Evolutionary conservation across 805 yeast species (phyloP), one percentile per base, ranked within the genome.

Genomic region (Lachancea cidri): DNA sequence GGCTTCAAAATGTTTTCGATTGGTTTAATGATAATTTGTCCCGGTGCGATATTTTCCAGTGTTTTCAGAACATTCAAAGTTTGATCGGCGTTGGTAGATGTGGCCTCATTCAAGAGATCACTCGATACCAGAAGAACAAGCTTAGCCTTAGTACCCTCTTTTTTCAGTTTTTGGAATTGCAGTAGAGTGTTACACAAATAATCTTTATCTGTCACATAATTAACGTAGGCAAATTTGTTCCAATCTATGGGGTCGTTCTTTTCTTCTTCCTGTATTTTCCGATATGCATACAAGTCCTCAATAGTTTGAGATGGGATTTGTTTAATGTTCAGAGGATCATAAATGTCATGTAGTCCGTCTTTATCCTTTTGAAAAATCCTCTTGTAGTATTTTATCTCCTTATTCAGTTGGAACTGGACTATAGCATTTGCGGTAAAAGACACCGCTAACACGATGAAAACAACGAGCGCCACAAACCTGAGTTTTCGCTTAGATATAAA

Each of bases 201-300:
- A 16, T 65, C 64, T n/a, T 62, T 46, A 39, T 70, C 64, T 0
- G 83, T 76, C 6, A 80, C 81, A 55, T 78, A 78, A 39, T 74
- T 74, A 1, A 77, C 73, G 53, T 79, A 79, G 0, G 81, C 83
- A 29, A 55, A 62, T 34, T 60, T 60, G 2, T 54, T 35, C 75
- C 75, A 71, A 31, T 65, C 54, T 2, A 67, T 54, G 0, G 30
- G 27, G 2, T 47, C 46, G 3, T 39, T 19, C 4, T 42, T 27
- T 22, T 37, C 15, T 9, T 32, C 41, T 13, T 14, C 30, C 6
- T 16, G 29, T 4, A 24, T 20, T 25, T 17, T 19, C 14, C 32
- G 38, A 5, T 13, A n/a, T 14, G 36, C 27, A 30, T 41, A 39
- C 16, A 49, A 17, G 8, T 29, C 15, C 17, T 43, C 42, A 17